Base-by-base conservation (phyloP, 805 yeast species). In the Metschnikowia shivogae region DNA sequence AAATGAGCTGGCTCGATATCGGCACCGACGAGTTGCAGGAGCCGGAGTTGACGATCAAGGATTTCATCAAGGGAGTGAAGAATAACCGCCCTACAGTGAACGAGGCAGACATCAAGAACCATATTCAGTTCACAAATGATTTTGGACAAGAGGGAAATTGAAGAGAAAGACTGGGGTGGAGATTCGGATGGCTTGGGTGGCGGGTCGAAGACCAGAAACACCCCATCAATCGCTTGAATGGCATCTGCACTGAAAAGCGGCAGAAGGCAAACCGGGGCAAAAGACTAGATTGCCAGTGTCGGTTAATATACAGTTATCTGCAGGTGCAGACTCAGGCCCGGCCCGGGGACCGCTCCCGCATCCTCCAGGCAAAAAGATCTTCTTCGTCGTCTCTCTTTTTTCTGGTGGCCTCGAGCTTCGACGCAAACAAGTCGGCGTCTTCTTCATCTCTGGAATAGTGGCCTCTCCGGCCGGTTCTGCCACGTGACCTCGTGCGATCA, bases 61-160 rank as follows among this genome's bases (percentile, higher is more conserved):
- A 93, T 67, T 93, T 93, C 69, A 77, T 92, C 52, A 89, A 90
- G 66, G 95, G 97, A 1, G 82, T 93, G 45, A 87, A 88, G 65
- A 81, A 84, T 28, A 88, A 95, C 44, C 78, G 97, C 61, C 99
- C 99, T 13, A 93, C 99, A 0, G 98, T 93, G 31, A 93, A 93
- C 60, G 83, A 78, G 36, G 78, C 77, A 9, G 99, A 93, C 63
- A 77, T 93, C 48, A 75, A 72, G 48, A 84, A 84, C 59, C 97
- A 92, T 64, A 80, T 81, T 39, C 86, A 87, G 53, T 93, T 93
- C 61, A 93, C 99, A 0, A 78, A 76, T 36, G 99, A 93, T 67
- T 93, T 93, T 62, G 99, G 99, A 32, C 96, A 92, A 58, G 99
- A 93, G 65, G 99, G 99, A 36, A 89, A 87, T 57, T 87, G 64